These are phyloP conservation scores for Lipomyces starkeyi DNA, from an alignment of 805 yeast genomes.

Conservation along the genomic window DNA sequence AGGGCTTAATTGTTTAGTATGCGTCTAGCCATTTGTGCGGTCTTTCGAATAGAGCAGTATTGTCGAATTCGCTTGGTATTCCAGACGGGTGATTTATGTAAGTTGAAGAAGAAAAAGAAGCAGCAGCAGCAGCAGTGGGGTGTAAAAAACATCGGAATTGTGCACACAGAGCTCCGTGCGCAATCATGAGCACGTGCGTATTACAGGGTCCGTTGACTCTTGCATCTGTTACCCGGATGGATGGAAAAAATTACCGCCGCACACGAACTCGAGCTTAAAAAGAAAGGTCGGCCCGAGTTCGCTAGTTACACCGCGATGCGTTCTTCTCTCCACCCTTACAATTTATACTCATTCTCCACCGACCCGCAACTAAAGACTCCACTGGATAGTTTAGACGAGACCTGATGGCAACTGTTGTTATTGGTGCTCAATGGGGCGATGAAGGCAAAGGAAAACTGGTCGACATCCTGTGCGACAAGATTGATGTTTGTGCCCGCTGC, in stretches of 20 bases:
- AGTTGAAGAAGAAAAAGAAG: constrained; percentile 5
- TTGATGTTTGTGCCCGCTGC: constrained; percentile 97
- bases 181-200: constrained; percentile 7
- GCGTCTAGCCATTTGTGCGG: constrained; percentile 39
- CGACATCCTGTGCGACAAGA: constrained; percentile 89
- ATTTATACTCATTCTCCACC: constrained; percentile 4
- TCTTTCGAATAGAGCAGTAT: constrained; percentile 25
- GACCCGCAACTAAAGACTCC: constrained; percentile 2
- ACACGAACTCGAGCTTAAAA: neutral
- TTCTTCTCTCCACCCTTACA: neutral
- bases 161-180: neutral
- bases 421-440: constrained; percentile 99
- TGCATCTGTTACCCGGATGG: neutral
- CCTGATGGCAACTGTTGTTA: constrained; percentile 68
- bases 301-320: constrained; percentile 23
- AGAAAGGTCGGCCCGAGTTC: neutral
- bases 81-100: constrained; percentile 37
- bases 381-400: neutral
- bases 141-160: neutral
- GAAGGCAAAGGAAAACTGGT: constrained; percentile 99
- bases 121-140: neutral
- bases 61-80: constrained; percentile 36
- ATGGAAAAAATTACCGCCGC: constrained; percentile 8
- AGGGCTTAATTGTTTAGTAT: constrained; percentile 22
- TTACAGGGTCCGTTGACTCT: constrained; percentile 3